phyloP scores from a whole-genome alignment of 2,329 filamentous ascomycete species.

The Sarocladium brachiariae region DNA sequence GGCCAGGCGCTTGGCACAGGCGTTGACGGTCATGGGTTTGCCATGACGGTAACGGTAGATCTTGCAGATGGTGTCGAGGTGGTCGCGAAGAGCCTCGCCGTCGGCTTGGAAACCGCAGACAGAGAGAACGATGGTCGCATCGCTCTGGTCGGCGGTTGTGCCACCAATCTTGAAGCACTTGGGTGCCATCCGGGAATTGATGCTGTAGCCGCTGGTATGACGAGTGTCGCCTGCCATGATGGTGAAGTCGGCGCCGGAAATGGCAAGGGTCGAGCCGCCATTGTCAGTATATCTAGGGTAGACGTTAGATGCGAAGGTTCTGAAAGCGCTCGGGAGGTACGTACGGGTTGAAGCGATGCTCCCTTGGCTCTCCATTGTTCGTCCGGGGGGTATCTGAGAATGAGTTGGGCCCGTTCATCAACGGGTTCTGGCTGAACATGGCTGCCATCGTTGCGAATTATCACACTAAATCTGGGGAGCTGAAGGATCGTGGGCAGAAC shows the following conservation, averaged over 20 bases:
- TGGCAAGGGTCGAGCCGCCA: constrained; percentile 91
- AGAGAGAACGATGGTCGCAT: constrained; percentile 80
- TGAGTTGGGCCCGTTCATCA: constrained; percentile 62
- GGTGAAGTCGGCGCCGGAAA: constrained; percentile 87
- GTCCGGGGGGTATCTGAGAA: constrained; percentile 54
- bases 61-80: constrained; percentile 90
- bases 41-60: constrained; percentile 98
- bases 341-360: constrained; percentile 92
- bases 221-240: constrained; percentile 97
- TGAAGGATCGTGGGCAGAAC: no score
- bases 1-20: constrained; percentile 88
- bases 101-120: constrained; percentile 96
- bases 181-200: constrained; percentile 91
- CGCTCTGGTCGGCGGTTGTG: constrained; percentile 75
- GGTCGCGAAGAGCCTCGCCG: constrained; percentile 87
- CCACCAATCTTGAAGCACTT: constrained; percentile 98
- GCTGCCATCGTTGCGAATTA: constrained; percentile 44
- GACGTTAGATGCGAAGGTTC: constrained; percentile 7
- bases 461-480: no score
- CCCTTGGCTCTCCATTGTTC: constrained; percentile 47
- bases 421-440: constrained; percentile 64
- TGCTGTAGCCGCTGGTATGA: constrained; percentile 93
- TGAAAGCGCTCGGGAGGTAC: constrained; percentile 21
- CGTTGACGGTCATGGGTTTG: constrained; percentile 90
- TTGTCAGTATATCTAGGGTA: constrained; percentile 83